Base-by-base conservation (phyloP, 805 yeast genomes). In the Candida ponderosae region DNA sequence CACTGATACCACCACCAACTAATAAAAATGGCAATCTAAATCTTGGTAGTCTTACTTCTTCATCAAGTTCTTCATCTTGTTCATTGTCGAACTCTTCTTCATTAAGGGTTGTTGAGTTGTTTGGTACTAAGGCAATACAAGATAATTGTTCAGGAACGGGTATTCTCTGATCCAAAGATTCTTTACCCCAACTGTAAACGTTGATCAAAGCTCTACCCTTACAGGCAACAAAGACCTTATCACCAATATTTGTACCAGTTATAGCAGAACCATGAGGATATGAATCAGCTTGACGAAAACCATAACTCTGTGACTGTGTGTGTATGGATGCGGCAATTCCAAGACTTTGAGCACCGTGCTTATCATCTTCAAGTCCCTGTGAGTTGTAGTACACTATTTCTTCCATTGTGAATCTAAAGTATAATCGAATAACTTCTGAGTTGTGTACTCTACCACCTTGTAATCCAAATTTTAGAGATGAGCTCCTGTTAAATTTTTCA, bases 121-220 rank as follows among this genome's bases (percentile, higher is more conserved):
- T 62, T 37, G 53, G 65, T 47, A 62, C 62, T 4, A 74, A 48
- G 0, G 72, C 63, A 34, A 86, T 48, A 52, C 86, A 74, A 13
- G 72, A 60, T 30, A 89, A 59, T 37, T 75, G 76, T 57, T 86
- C 97, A 0, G 97, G 96, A 13, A 89, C 66, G 0, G 96, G 93
- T 30, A 89, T 68, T 49, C 81, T 68, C 62, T 88, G 93, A 46
- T 84, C 86, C 6, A 79, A 73, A 24, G 85, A 66, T 48, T 77
- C 83, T 45, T 80, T 77, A 17, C 85, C 81, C 65, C 79, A 69
- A 6, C 76, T 60, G 52, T 86, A 89, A 2, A 81, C 81, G 43
- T 82, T 79, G 21, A 89, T 62, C 41, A 87, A 58, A 0, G 96
- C 93, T 53, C 81, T 84, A 31, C 70, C 74, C n/a, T 66, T 63